These are phyloP conservation scores for Platismatia glauca DNA, from an alignment of 495 filamentous ascomycete species.

Conservation along the genomic window DNA sequence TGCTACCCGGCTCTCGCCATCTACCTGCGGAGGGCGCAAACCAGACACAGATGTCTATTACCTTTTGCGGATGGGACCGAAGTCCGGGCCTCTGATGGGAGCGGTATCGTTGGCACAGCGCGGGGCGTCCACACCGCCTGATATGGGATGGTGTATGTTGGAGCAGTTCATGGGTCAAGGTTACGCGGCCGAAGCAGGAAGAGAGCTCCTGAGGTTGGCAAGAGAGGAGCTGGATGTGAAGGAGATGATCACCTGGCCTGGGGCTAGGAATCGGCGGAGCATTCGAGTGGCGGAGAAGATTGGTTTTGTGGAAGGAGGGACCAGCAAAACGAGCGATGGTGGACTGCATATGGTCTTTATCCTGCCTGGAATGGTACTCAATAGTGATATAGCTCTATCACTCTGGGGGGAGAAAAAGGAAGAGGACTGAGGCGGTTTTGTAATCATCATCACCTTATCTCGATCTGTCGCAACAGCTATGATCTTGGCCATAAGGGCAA, in stretches of 20 bases:
- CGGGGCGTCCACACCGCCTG: not conserved
- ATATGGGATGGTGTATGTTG: not conserved
- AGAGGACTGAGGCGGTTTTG: not conserved
- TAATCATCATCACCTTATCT: not conserved
- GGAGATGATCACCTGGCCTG: not conserved
- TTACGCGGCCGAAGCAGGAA: not conserved
- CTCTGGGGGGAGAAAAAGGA: not conserved
- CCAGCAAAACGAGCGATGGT: not conserved
- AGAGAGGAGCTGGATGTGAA: not conserved
- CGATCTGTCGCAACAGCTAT: not conserved
- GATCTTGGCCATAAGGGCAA: not conserved
- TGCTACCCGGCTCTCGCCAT: not conserved
- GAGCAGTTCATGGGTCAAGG: not conserved
- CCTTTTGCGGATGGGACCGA: not conserved
- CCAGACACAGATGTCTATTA: not conserved
- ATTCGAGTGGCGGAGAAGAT: not conserved
- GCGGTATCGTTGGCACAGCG: not conserved
- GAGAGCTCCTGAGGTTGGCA: not conserved
- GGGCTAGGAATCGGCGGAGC: not conserved
- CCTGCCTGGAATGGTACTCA: not conserved
- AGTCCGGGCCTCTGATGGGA: not conserved
- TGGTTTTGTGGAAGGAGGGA: not conserved
- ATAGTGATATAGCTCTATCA: not conserved
- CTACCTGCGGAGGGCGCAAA: not conserved
- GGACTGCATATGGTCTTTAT: not conserved